A percentile compares a stretch with the other conserved stretches of the same genome.
Evolutionary conservation across 2,329 filamentous ascomycete species (phyloP).

Genomic region (Aspergillus alliaceus): DNA sequence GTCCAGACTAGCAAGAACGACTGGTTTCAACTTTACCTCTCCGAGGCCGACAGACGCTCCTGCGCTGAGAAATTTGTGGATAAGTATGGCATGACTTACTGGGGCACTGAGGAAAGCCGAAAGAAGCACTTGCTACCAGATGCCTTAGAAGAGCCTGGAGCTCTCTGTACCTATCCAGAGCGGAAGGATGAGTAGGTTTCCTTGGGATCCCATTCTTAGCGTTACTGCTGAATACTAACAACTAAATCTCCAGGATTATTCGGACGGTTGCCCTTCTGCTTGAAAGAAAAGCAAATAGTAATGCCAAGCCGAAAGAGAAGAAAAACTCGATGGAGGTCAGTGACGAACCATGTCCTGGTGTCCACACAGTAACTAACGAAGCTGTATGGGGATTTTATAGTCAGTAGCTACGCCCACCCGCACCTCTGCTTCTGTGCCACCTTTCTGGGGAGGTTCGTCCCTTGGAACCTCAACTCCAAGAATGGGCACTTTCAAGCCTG

Average conservation of each 20-base stretch:
- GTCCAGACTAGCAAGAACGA: not conserved
- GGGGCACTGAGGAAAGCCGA: slow-evolving; percentile 19
- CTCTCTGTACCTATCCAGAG: slow-evolving; percentile 19
- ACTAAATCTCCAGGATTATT: slow-evolving; percentile 9
- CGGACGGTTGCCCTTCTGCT: slow-evolving; percentile 16
- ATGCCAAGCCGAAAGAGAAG: not conserved
- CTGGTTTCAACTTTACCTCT: slow-evolving; percentile 14
- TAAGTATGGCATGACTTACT: slow-evolving; percentile 19
- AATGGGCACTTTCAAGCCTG: not conserved
- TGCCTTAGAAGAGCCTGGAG: slow-evolving; percentile 11
- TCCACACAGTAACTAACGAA: not conserved
- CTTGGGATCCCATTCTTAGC: not conserved
- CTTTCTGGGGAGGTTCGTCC: not conserved
- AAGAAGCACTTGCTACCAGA: slow-evolving; percentile 20
- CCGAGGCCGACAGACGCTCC: not conserved
- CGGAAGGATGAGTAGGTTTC: slow-evolving; percentile 19
- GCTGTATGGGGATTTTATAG: not conserved
- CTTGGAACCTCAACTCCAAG: not conserved
- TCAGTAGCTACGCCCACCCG: not conserved
- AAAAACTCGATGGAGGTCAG: not conserved
- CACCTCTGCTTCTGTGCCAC: not conserved
- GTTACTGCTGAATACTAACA: not conserved
- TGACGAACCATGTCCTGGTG: not conserved
- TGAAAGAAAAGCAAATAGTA: slow-evolving; percentile 17
- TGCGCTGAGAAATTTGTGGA: slow-evolving; percentile 21